Evolutionary conservation across 208 protist genomes (phyloP), one percentile per base, ranked within the genome.

Genomic region (Balamuthia mandrillaris): DNA sequence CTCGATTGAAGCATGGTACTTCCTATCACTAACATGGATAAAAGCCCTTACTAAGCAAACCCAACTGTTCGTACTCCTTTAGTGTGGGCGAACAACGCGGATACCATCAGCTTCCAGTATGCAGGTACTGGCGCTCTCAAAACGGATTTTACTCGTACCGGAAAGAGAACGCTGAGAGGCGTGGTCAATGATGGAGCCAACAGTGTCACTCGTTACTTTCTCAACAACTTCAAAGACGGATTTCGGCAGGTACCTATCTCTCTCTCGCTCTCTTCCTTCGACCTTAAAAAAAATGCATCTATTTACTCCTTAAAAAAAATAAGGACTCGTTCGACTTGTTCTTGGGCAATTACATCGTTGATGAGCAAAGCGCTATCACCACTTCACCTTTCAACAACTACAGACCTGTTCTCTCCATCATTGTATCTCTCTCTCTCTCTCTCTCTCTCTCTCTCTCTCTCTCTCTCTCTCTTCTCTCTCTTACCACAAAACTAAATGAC

Each of bases 71-170:
- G 18, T 56, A 27, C 1, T 52, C 5, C 49, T 74, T 9, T 65
- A 70, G 65, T 89, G 14, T 95, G 93, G 93, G 93, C 93, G 5
- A 85, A 95, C 66, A 89, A 95, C 52, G 93, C 89, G n/a, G 92
- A 95, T 45, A 81, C 56, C 0, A 82, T 94, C 24, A 89, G 78
- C 42, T 82, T 68, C 21, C 82, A 91, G 56, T 95, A 95, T 58
- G 47, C 86, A 24, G 91, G 92, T 39, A 95, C 92, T 5, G 88
- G 90, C 37, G 92, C 93, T 2, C 81, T 86, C 45, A 92, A 92
- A 79, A 90, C 86, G 29, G 90, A 92, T 68, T 91, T 84, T 79
- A 92, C 90, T 31, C 47, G 92, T 31, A 94, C 91, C 18, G 93
- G 93, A 45, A 93, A 93, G 77, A 81, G 93, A 16, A 54, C 66